A percentile compares a stretch with the other conserved stretches of the same genome.
phyloP scores from a whole-genome alignment of 805 yeast genomes.

The Yarrowia hollandica region DNA sequence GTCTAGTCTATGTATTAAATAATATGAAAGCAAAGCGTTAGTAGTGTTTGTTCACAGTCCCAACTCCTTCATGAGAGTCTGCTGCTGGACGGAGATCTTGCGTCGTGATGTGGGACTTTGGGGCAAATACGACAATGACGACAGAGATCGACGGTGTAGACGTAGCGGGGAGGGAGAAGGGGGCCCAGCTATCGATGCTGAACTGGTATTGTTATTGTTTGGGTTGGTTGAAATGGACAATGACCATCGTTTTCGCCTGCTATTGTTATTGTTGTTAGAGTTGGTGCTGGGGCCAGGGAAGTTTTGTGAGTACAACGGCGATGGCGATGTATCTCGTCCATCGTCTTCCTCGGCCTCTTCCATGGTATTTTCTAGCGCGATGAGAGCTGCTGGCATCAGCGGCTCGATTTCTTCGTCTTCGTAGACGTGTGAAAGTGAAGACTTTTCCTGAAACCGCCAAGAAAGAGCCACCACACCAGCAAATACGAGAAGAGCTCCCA shows the following conservation, averaged over 20 bases:
- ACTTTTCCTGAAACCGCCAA: conserved; percentile 44
- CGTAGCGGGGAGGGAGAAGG: conserved; percentile 6
- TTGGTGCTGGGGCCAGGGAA: no score
- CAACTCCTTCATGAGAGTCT: conserved; percentile 16
- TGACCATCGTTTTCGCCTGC: conserved; percentile 2
- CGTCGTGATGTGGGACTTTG: background rate
- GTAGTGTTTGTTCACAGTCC: conserved; percentile 2
- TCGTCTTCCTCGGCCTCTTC: background rate
- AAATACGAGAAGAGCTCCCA: conserved; percentile 49
- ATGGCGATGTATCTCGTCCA: background rate
- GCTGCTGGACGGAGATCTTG: conserved; percentile 6
- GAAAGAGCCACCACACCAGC: conserved; percentile 68
- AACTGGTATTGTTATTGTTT: background rate
- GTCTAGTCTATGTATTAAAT: conserved; percentile 10
- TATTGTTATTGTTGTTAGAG: background rate
- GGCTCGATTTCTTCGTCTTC: conserved; percentile 22
- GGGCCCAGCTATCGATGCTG: conserved; percentile 8
- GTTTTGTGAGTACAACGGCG: background rate
- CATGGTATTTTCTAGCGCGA: background rate
- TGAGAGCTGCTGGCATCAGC: background rate
- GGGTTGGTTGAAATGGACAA: conserved; percentile 14
- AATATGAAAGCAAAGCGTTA: background rate
- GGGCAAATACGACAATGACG: conserved; percentile 14
- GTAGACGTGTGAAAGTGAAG: conserved; percentile 5
- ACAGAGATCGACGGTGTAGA: conserved; percentile 6